Evolutionary conservation across 805 yeast genomes (phyloP), one percentile per base, ranked within the genome.

Genomic region (Candida hispaniensis): DNA sequence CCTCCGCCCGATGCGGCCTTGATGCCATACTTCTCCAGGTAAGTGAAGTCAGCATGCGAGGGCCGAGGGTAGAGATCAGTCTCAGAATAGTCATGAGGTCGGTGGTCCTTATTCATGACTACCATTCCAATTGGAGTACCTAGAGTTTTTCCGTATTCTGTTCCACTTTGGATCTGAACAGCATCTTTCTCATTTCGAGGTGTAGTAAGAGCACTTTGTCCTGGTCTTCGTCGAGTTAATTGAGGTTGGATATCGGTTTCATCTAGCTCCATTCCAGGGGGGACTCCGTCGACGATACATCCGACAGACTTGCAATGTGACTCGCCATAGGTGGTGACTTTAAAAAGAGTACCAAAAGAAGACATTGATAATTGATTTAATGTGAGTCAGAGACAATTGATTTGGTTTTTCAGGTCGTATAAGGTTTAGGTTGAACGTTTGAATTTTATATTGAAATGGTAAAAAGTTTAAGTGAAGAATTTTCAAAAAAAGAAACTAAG

Each of bases 1-100:
- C 98, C 98, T 52, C 98, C 98, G 34, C 98, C 98, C 21, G 93
- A 78, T 4, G 93, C 73, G 4, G 96, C 93, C 62, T 91, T 91
- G 47, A 75, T 69, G 26, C 95, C 94, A 61, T 91, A 91, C 60
- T 91, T 91, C 45, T 71, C 66, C 52, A 81, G 65, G 61, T 91
- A 91, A 14, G 98, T 91, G 69, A 68, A 85, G 60, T 91, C 98
- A 12, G 98, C 97, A 59, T 91, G 98, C 18, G 94, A 81, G 16
- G 98, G 98, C 60, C 98, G 75, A 47, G 98, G 98, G 63, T 75
- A 91, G 46, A 79, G 67, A 56, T 86, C 97, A 59, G 93, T 91
- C 52, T 88, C 97, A 15, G 81, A 70, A 67, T 91, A 91, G 60
- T 91, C 98, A 46, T 83, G 74, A 8, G 98, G 98, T 54, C 97